Base-by-base conservation (phyloP, 2,329 filamentous ascomycete species). In the Neofusicoccum ribis region DNA sequence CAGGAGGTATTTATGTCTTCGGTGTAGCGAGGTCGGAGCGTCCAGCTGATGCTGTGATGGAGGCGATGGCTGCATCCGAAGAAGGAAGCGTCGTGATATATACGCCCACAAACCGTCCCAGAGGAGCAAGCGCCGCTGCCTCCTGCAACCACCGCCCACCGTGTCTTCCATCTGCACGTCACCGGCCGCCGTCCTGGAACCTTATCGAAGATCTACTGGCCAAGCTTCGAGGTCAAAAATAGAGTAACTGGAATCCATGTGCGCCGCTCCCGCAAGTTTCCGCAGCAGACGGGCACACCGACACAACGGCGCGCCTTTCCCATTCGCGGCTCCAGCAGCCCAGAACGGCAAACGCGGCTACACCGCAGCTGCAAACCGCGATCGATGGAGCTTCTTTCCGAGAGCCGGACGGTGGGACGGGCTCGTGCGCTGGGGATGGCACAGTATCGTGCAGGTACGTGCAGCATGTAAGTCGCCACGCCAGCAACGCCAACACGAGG, bases 401-500 rank as follows among this genome's bases (percentile, higher is more conserved):
- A 59, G 54, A 59, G 23, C 54, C 41, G 36, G 39, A 11, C n/a
- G 37, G 17, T 23, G 39, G 6, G 11, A 39, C 11, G 11, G 37
- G 37, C 23, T 59, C 54, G 54, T 59, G 54, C 54, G 36, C 20
- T 37, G 37, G 37, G 5, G 12, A 43, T n/a, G 34, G 6, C 27
- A 31, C 27, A 31, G 27, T 31, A 31, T 31, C 27, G 27, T 31
- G 27, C 27, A 31, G 27, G n/a, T 3, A 37, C 17, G 15, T 27
- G 11, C 34, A 52, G 11, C 14, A 9, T 8, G 49, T 41, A 52
- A 6, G 31, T 39, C n/a, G 37, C n/a, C 52, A 58, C 36, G 52
- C 36, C 37, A 17, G 20, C 41, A 36, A n/a, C 12, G 15, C 54
- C 54, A 44, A 59, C 54, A 59, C 54, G 54, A 59, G 54, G 39